These are phyloP conservation scores for Marasmius oreades DNA, from an alignment of 1,284 basidiomycete genomes.

Conservation along the genomic window DNA sequence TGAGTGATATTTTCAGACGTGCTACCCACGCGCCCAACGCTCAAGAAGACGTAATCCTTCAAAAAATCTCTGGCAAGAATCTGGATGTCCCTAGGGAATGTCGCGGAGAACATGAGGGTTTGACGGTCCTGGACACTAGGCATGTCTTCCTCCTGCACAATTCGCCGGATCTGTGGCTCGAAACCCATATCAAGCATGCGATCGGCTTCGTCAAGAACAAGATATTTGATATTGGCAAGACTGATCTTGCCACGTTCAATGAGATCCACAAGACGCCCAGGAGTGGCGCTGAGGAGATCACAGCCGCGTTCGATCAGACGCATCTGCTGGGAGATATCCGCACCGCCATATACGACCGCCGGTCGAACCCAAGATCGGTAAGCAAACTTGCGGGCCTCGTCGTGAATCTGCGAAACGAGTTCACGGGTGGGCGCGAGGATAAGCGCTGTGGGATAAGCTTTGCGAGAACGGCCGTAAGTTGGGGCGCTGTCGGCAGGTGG, in stretches of 20 bases:
- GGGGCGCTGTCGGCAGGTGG: slow-evolving; percentile 54
- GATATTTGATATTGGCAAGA: slow-evolving; percentile 94
- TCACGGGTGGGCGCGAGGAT: slow-evolving; percentile 98
- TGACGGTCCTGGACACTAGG: slow-evolving; percentile 89
- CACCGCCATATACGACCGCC: slow-evolving; percentile 98
- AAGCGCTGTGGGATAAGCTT: slow-evolving; percentile 94
- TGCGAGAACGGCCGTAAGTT: slow-evolving; percentile 71
- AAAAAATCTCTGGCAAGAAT: slow-evolving; percentile 94
- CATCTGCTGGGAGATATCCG: slow-evolving; percentile 95
- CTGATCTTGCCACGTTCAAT: slow-evolving; percentile 98
- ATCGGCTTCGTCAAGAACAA: slow-evolving; percentile 99
- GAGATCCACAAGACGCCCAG: slow-evolving; percentile 96
- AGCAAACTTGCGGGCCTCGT: slow-evolving; percentile 98
- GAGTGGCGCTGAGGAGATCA: slow-evolving; percentile 96
- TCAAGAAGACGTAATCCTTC: slow-evolving; percentile 97
- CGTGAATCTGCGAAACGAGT: slow-evolving; percentile 98
- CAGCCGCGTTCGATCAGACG: slow-evolving; percentile 95
- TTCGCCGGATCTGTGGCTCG: slow-evolving; percentile 98
- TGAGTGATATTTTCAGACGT: slow-evolving; percentile 99
- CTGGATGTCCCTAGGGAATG: slow-evolving; percentile 99
- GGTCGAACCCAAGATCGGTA: slow-evolving; percentile 99
- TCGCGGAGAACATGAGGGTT: slow-evolving; percentile 99
- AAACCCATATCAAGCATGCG: slow-evolving; percentile 99
- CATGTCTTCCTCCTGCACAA: slow-evolving; percentile 99
- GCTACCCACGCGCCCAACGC: slow-evolving; percentile 96